phyloP scores from a whole-genome alignment of 2,329 filamentous ascomycete genomes.

The Ploettnerulaceae sp. region DNA sequence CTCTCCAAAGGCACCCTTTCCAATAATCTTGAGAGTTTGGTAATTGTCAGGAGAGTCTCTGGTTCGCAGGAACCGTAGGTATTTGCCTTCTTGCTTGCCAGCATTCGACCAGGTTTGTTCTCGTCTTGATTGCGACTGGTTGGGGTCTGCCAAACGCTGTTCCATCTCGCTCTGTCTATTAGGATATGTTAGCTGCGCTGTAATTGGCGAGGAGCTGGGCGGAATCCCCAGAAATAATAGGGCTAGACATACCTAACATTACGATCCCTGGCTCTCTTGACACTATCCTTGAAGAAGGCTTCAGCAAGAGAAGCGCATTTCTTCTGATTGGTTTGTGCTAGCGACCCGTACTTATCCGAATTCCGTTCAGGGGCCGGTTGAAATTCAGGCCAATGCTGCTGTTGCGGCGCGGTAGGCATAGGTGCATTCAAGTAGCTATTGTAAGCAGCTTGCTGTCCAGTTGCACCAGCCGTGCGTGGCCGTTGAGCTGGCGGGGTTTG shows the following conservation, averaged over 20 bases:
- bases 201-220: background rate
- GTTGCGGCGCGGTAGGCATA: slow-evolving; percentile 53
- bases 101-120: slow-evolving; percentile 80
- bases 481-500: slow-evolving; percentile 66
- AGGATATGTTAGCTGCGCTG: slow-evolving; percentile 6
- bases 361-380: slow-evolving; percentile 78
- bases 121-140: slow-evolving; percentile 69
- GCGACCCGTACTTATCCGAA: slow-evolving; percentile 68
- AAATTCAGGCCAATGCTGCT: slow-evolving; percentile 62
- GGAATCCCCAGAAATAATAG: background rate
- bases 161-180: slow-evolving; percentile 86
- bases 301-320: slow-evolving; percentile 67
- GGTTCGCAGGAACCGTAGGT: slow-evolving; percentile 88
- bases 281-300: slow-evolving; percentile 98
- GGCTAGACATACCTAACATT: slow-evolving; percentile 70
- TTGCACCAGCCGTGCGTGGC: slow-evolving; percentile 75
- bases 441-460: slow-evolving; percentile 58
- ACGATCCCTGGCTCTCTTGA: slow-evolving; percentile 88
- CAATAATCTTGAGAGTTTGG: slow-evolving; percentile 94
- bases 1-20: slow-evolving; percentile 97
- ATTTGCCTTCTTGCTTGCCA: slow-evolving; percentile 84
- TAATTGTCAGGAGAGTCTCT: slow-evolving; percentile 94
- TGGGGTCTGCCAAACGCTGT: slow-evolving; percentile 72
- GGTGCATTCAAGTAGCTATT: slow-evolving; percentile 64
- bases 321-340: slow-evolving; percentile 65